A percentile compares a stretch with the other conserved stretches of the same genome.
Conservation (phyloP, 2,329 filamentous ascomycete species). For the Sclerotinia spermophila region DNA sequence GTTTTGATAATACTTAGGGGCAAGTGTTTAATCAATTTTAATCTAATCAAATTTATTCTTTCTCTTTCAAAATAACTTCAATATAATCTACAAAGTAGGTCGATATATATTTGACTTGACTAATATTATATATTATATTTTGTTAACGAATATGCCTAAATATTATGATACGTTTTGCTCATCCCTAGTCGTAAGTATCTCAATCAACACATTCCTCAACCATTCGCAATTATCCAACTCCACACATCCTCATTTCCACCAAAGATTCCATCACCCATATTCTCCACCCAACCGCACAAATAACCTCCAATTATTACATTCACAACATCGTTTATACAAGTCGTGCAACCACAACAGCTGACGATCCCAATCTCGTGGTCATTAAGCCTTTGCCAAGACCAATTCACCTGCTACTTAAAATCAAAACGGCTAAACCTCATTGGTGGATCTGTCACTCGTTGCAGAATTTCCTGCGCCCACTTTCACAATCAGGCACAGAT, state of each 20-base stretch:
- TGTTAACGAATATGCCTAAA: no score
- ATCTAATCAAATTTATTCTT: no score
- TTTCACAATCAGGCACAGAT: conserved; percentile 1
- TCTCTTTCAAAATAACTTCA: no score
- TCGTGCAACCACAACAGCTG: background rate
- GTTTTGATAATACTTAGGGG: no score
- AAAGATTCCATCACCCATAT: background rate
- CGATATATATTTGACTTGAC: no score
- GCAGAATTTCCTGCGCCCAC: background rate
- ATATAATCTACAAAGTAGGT: no score
- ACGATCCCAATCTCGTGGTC: background rate
- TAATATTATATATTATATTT: no score
- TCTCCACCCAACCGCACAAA: conserved; percentile 1
- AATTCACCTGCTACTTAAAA: background rate
- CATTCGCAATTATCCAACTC: background rate
- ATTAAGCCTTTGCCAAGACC: background rate
- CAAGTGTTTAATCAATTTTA: no score
- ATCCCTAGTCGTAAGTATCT: background rate
- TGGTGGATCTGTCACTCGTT: background rate
- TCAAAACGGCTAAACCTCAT: background rate
- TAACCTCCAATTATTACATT: background rate
- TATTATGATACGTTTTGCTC: no score
- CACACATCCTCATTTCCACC: background rate
- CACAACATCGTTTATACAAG: background rate
- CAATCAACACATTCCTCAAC: background rate